Percentiles rank a stretch among this genome's conserved stretches.
Evolutionary conservation across 495 filamentous ascomycete genomes (phyloP).

Genomic region (Trichoderma gamsii): DNA sequence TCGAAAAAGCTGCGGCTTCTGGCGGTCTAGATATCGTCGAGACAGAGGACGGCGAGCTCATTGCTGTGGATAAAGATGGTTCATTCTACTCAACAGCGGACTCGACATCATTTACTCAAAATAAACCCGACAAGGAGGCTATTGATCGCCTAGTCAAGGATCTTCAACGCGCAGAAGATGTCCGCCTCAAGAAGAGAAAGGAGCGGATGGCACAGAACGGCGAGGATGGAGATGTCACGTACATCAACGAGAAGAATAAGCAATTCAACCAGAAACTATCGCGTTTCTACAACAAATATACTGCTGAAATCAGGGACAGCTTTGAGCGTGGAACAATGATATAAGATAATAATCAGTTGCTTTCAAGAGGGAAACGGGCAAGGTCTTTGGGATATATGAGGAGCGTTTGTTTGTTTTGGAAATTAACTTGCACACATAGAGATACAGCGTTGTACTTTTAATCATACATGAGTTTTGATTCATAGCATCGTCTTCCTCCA

Average conservation of each 20-base stretch:
- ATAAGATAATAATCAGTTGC: conserved; percentile 30
- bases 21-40: conserved; percentile 89
- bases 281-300: conserved; percentile 98
- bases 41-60: conserved; percentile 87
- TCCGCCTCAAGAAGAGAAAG: conserved; percentile 73
- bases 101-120: conserved; percentile 70
- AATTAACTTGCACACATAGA: conserved; percentile 29
- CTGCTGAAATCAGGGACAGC: conserved; percentile 90
- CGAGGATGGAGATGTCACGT: conserved; percentile 83
- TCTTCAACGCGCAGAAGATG: conserved; percentile 81
- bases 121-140: conserved; percentile 83
- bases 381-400: conserved; percentile 13
- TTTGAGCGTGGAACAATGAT: conserved; percentile 96
- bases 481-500: conserved; percentile 81
- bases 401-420: background rate
- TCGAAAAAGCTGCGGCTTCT: conserved; percentile 72
- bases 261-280: conserved; percentile 97
- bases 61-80: conserved; percentile 85
- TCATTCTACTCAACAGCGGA: conserved; percentile 85
- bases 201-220: conserved; percentile 68
- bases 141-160: conserved; percentile 84
- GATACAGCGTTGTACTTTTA: background rate
- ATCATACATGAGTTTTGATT: conserved; percentile 19
- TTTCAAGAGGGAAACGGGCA: background rate
- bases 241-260: conserved; percentile 99